These are phyloP conservation scores for Blastobotrys indianensis DNA, from an alignment of 1,139 yeast genomes.

Conservation along the genomic window DNA sequence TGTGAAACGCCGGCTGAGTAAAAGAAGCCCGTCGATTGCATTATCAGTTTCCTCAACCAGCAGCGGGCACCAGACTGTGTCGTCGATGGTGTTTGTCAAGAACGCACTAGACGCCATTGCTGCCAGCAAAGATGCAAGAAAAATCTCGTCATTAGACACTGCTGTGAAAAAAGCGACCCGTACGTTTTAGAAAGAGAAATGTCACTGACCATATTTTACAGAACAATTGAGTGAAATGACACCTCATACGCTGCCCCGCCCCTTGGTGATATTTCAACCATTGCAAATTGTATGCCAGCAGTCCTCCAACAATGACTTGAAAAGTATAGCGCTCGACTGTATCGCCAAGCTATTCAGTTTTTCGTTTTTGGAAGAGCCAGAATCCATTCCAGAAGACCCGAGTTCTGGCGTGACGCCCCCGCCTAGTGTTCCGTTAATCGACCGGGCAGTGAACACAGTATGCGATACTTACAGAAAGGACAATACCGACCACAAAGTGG, in stretches of 20 bases:
- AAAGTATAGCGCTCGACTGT: conserved; percentile 56
- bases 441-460: conserved; percentile 79
- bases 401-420: conserved; percentile 44
- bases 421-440: conserved; percentile 58
- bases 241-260: conserved; percentile 36
- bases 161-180: conserved; percentile 42
- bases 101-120: conserved; percentile 43
- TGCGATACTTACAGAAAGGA: conserved; percentile 87
- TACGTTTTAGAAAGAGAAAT: conserved; percentile 13
- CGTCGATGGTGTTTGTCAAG: conserved; percentile 41
- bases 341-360: conserved; percentile 61
- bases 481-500: conserved; percentile 82
- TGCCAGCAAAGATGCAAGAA: conserved; percentile 46
- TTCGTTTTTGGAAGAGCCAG: conserved; percentile 50
- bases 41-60: conserved; percentile 26
- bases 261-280: conserved; percentile 53
- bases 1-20: conserved; percentile 8
- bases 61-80: conserved; percentile 27
- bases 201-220: conserved; percentile 3
- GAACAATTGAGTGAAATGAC: conserved; percentile 24
- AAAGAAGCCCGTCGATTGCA: conserved; percentile 30
- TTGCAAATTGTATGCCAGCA: conserved; percentile 53
- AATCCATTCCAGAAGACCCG: conserved; percentile 36
- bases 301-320: conserved; percentile 46
- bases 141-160: conserved; percentile 39